Conservation (phyloP, 371 early-diverging fungal genomes). For the Apophysomyces elegans region DNA sequence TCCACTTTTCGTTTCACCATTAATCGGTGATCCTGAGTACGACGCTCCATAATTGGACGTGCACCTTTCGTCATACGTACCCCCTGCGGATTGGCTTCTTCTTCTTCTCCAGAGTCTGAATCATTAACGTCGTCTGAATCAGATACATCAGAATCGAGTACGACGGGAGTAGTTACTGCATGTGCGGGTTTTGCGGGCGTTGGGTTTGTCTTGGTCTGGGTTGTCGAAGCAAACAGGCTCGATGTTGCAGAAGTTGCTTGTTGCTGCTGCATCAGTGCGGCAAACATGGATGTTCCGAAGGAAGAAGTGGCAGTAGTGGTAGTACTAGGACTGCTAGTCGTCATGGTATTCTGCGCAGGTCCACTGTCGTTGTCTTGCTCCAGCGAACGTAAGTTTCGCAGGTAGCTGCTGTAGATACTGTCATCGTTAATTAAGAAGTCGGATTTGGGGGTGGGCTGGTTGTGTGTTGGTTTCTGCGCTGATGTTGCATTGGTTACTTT, state of each 20-base stretch:
- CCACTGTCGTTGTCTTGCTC: conserved; percentile 14
- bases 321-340: not conserved
- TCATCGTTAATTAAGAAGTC: conserved; percentile 7
- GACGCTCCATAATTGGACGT: conserved; percentile 47
- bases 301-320: not conserved
- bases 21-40: conserved; percentile 39
- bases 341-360: no score
- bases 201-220: not conserved
- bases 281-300: conserved; percentile 12
- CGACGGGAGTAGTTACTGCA: conserved; percentile 27
- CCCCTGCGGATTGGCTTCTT: conserved; percentile 2
- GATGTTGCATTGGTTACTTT: conserved; percentile 13
- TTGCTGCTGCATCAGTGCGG: not conserved
- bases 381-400: conserved; percentile 20
- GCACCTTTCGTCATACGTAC: conserved; percentile 32
- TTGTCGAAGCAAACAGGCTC: conserved; percentile 6
- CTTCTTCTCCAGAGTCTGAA: conserved; percentile 18
- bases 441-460: conserved; percentile 3
- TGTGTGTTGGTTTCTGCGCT: not conserved
- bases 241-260: not conserved
- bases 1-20: conserved; percentile 44
- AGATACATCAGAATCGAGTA: conserved; percentile 51
- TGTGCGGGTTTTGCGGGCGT: conserved; percentile 5
- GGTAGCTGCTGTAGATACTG: conserved; percentile 15
- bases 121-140: conserved; percentile 34